phyloP scores from a whole-genome alignment of 78 protist genomes.

The Speleostelium caveatum region DNA sequence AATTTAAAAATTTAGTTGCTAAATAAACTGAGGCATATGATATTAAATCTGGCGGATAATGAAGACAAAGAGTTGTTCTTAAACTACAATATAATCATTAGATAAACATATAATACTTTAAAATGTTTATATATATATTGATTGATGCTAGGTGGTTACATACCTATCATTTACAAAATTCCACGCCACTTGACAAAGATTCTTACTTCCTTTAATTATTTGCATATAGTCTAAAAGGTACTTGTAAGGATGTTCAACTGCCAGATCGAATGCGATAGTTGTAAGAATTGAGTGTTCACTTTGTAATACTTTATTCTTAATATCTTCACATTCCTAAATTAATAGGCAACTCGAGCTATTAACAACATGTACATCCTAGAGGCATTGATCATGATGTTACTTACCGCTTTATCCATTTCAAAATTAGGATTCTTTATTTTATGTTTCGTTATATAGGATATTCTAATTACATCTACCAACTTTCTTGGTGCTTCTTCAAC shows the following conservation, averaged over 20 bases:
- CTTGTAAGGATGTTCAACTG: slow-evolving; percentile 89
- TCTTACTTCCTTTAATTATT: slow-evolving; percentile 59
- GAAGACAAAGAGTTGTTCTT: slow-evolving; percentile 85
- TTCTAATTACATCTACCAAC: slow-evolving; percentile 74
- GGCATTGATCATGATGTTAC: not conserved
- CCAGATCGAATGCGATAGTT: slow-evolving; percentile 85
- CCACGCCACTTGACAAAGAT: slow-evolving; percentile 88
- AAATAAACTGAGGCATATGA: slow-evolving; percentile 67
- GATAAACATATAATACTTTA: not conserved
- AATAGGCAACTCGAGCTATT: not conserved
- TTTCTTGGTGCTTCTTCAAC: slow-evolving; percentile 91
- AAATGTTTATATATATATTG: not conserved
- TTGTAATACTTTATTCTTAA: slow-evolving; percentile 34
- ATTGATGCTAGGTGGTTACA: not conserved
- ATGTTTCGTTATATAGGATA: slow-evolving; percentile 30
- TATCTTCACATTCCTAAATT: slow-evolving; percentile 5
- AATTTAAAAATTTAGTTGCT: slow-evolving; percentile 70
- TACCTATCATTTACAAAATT: slow-evolving; percentile 90
- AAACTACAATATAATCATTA: slow-evolving; percentile 24
- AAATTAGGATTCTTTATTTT: not conserved
- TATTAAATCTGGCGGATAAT: slow-evolving; percentile 70
- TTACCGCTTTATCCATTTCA: not conserved
- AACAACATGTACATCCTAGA: not conserved
- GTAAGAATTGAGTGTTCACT: slow-evolving; percentile 79
- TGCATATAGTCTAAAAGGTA: slow-evolving; percentile 80